A percentile compares a stretch with the other conserved stretches of the same genome.
Conservation (phyloP, 495 filamentous ascomycete species). For the Xylaria flabelliformis region DNA sequence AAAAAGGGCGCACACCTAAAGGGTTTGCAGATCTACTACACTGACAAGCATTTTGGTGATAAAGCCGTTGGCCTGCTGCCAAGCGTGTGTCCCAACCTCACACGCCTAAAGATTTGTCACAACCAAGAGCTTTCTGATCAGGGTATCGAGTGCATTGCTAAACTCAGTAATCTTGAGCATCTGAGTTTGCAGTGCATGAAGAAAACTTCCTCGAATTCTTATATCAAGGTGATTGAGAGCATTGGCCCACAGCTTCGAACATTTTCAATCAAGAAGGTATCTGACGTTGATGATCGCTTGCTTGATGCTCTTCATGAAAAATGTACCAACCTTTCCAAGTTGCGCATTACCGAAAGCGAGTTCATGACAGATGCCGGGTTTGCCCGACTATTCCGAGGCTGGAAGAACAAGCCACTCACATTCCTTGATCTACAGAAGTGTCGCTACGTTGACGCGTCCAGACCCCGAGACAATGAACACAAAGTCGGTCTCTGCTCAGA, state of each 20-base stretch:
- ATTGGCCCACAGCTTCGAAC: slow-evolving; percentile 70
- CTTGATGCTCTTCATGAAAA: slow-evolving; percentile 69
- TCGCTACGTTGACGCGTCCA: slow-evolving; percentile 71
- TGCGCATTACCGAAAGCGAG: slow-evolving; percentile 78
- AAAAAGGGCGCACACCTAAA: slow-evolving; percentile 66
- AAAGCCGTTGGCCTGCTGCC: slow-evolving; percentile 61
- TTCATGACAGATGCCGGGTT: slow-evolving; percentile 75
- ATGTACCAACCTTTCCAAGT: slow-evolving; percentile 71
- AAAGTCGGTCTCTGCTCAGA: slow-evolving; percentile 71
- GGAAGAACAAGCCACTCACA: slow-evolving; percentile 72
- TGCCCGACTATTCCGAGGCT: slow-evolving; percentile 70
- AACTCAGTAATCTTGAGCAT: slow-evolving; percentile 67
- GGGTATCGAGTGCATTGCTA: slow-evolving; percentile 59
- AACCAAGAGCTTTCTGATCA: slow-evolving; percentile 56
- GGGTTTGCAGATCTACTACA: slow-evolving; percentile 72
- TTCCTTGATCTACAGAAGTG: slow-evolving; percentile 76
- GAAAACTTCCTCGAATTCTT: slow-evolving; percentile 59
- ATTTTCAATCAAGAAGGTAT: slow-evolving; percentile 70
- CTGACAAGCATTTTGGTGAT: slow-evolving; percentile 69
- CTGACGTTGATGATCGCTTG: slow-evolving; percentile 63
- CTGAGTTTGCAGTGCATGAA: slow-evolving; percentile 70
- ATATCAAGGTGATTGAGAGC: slow-evolving; percentile 63
- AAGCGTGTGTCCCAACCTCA: slow-evolving; percentile 65
- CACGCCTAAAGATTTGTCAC: slow-evolving; percentile 72
- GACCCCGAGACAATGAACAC: slow-evolving; percentile 61